Conservation (phyloP, 345 rosid genomes). For the Salix brachista region DNA sequence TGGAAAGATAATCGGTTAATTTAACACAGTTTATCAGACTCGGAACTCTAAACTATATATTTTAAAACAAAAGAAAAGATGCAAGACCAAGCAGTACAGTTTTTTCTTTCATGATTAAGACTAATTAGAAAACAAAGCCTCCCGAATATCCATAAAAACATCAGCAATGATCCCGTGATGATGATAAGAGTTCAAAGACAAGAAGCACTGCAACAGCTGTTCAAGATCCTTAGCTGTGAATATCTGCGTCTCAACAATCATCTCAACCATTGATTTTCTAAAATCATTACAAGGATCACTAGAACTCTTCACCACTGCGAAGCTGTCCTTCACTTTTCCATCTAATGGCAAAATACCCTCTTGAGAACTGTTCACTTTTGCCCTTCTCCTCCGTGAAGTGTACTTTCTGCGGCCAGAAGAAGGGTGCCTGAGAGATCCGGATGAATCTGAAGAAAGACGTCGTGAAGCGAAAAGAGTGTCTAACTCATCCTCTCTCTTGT, state of each 20-base stretch:
- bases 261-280: conserved; percentile 58
- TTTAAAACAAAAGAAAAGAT: neutral
- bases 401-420: conserved; percentile 8
- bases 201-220: conserved; percentile 11
- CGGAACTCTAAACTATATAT: conserved; percentile 1
- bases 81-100: neutral
- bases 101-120: too few relatives aligned
- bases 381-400: conserved; percentile 15
- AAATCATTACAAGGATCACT: neutral
- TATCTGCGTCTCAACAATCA: conserved; percentile 68
- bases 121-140: conserved; percentile 19
- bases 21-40: neutral
- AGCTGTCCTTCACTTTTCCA: conserved; percentile 59
- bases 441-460: conserved; percentile 68
- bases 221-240: conserved; percentile 20
- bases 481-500: conserved; percentile 20
- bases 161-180: conserved; percentile 24
- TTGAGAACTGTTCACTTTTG: neutral
- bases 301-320: neutral
- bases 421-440: conserved; percentile 19
- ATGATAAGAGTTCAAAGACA: conserved; percentile 22
- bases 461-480: conserved; percentile 63
- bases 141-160: conserved; percentile 28
- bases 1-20: neutral
- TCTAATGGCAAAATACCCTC: conserved; percentile 21